These are phyloP conservation scores for Cystofilobasidium bisporidii DNA, from an alignment of 768 basidiomycete genomes.

Conservation along the genomic window DNA sequence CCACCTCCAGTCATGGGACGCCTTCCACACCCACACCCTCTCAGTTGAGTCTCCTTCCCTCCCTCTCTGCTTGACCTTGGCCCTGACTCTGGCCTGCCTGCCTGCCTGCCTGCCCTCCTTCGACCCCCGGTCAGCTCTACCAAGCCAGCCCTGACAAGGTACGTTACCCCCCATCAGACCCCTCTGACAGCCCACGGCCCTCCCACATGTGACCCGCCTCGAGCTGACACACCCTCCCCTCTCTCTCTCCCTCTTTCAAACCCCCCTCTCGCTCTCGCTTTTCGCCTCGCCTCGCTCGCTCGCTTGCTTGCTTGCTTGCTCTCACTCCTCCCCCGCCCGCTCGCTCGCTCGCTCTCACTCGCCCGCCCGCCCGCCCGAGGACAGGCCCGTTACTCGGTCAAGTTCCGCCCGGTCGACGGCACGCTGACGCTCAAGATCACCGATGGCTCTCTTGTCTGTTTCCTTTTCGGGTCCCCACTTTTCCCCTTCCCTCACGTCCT, in stretches of 20 bases:
- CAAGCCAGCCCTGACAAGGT: too few relatives aligned
- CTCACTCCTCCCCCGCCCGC: too few relatives aligned
- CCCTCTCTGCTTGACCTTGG: too few relatives aligned
- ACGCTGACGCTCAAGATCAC: conserved; percentile 90
- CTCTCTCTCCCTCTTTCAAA: too few relatives aligned
- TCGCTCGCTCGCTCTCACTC: too few relatives aligned
- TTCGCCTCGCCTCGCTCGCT: neutral
- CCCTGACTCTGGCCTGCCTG: neutral
- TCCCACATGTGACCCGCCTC: too few relatives aligned
- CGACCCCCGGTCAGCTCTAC: too few relatives aligned
- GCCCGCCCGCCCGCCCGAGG: too few relatives aligned
- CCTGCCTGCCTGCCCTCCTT: conserved; percentile 8
- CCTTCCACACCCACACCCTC: conserved; percentile 36
- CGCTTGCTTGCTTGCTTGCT: conserved; percentile 39
- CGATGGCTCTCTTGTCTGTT: conserved; percentile 65
- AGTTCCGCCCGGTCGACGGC: conserved; percentile 77
- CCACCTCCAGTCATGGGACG: conserved; percentile 40
- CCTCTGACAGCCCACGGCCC: too few relatives aligned
- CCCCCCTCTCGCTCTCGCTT: too few relatives aligned
- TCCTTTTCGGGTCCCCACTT: neutral
- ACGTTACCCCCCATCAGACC: too few relatives aligned
- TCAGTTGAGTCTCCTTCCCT: neutral
- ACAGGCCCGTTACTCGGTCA: conserved; percentile 84
- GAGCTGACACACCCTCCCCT: too few relatives aligned
- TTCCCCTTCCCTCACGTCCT: neutral